phyloP scores from a whole-genome alignment of 441 rosid species.

The Flueggea neowawraea region DNA sequence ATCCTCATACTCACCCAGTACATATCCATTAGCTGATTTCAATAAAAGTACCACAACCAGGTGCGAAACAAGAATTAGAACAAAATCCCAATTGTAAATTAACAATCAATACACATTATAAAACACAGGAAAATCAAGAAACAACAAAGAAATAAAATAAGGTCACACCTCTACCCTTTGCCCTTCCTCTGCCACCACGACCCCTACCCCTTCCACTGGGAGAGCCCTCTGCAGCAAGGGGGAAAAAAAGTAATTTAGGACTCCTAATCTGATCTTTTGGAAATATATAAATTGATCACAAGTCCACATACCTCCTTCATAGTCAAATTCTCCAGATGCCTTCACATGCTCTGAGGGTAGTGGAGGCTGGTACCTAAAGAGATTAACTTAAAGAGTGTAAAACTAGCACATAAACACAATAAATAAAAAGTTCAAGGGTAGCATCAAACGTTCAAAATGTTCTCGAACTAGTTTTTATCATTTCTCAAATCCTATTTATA shows the following conservation, averaged over 20 bases:
- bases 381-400: background rate
- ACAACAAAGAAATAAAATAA: background rate
- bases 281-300: background rate
- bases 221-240: constrained; percentile 58
- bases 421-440: background rate
- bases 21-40: constrained; percentile 53
- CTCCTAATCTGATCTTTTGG: background rate
- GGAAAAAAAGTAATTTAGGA: constrained; percentile 5
- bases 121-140: background rate
- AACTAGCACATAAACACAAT: background rate
- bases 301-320: constrained; percentile 67
- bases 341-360: constrained; percentile 77
- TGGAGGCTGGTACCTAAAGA: constrained; percentile 79
- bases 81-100: background rate
- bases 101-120: background rate
- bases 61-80: background rate
- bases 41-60: background rate
- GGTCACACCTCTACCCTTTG: constrained; percentile 66
- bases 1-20: constrained; percentile 62
- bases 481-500: no score
- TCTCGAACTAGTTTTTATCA: no score
- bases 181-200: constrained; percentile 71
- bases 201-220: constrained; percentile 77
- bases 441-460: background rate
- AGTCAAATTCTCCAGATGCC: constrained; percentile 55